These are phyloP conservation scores for Pharus latifolius DNA, from an alignment of 176 grass and related monocot species.

Conservation along the genomic window DNA sequence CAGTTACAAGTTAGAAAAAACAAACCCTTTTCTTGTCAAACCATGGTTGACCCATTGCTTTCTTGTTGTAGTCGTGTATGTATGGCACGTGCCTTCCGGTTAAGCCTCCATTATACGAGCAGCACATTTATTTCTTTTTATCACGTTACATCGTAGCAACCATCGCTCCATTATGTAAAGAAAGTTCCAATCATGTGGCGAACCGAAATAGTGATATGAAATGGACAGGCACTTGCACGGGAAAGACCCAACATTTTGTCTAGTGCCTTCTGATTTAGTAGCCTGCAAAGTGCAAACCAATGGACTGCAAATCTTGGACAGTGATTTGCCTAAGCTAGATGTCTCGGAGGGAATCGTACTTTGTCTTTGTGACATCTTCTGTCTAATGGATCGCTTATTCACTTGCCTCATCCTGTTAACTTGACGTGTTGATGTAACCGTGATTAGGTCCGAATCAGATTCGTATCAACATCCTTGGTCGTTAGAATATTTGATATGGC, in stretches of 20 bases:
- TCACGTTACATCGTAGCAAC: constrained; percentile 20
- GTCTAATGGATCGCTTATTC: neutral
- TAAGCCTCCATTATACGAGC: neutral
- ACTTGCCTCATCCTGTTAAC: neutral
- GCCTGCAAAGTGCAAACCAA: no score
- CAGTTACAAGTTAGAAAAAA: no score
- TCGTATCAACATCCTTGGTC: neutral
- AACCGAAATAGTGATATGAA: neutral
- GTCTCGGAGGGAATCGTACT: neutral
- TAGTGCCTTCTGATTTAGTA: neutral
- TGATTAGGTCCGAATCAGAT: constrained; percentile 38
- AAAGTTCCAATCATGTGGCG: neutral
- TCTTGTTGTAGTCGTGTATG: neutral
- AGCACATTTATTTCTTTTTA: neutral
- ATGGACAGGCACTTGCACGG: neutral
- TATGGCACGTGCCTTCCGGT: neutral
- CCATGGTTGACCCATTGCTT: no score
- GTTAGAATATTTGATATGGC: constrained; percentile 9
- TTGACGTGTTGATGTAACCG: neutral
- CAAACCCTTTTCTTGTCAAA: no score
- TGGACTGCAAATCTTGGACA: no score
- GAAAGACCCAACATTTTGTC: neutral
- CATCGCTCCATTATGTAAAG: neutral
- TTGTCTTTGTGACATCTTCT: neutral
- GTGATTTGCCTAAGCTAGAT: no score